Evolutionary conservation across 495 filamentous ascomycete species (phyloP).

Genomic region (Talaromyces adpressus): DNA sequence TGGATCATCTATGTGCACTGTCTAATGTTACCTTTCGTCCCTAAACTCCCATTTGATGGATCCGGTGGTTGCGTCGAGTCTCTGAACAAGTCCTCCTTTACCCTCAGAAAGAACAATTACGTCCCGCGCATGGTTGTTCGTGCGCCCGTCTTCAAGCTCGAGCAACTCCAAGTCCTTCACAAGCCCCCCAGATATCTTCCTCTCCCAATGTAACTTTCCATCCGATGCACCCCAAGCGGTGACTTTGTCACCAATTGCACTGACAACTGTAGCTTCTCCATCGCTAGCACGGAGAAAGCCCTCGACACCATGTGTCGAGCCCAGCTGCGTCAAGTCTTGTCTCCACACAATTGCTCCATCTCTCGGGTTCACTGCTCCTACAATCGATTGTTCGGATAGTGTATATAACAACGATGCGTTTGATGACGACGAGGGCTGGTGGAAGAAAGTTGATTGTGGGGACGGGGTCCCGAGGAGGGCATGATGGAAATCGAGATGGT

Average conservation of each 20-base stretch:
- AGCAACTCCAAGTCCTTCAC: conserved; percentile 75
- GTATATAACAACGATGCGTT: conserved; percentile 90
- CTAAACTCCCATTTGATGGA: conserved; percentile 67
- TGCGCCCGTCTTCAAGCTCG: conserved; percentile 55
- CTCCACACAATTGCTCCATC: conserved; percentile 83
- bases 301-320: conserved; percentile 20
- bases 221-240: conserved; percentile 78
- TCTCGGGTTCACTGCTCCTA: conserved; percentile 85
- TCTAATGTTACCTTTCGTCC: conserved; percentile 46
- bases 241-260: conserved; percentile 58
- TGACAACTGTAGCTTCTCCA: conserved; percentile 64
- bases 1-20: conserved; percentile 2
- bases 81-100: conserved; percentile 51
- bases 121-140: conserved; percentile 47
- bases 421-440: conserved; percentile 69
- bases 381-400: conserved; percentile 67
- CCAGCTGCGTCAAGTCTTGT: conserved; percentile 51
- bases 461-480: conserved; percentile 78
- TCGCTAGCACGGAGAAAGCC: conserved; percentile 66
- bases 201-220: conserved; percentile 71
- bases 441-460: conserved; percentile 85
- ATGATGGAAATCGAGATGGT: conserved; percentile 88
- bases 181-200: conserved; percentile 43
- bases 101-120: conserved; percentile 60
- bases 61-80: conserved; percentile 69